These are phyloP conservation scores for Candida morakotiae DNA, from an alignment of 805 yeast species.

Conservation along the genomic window DNA sequence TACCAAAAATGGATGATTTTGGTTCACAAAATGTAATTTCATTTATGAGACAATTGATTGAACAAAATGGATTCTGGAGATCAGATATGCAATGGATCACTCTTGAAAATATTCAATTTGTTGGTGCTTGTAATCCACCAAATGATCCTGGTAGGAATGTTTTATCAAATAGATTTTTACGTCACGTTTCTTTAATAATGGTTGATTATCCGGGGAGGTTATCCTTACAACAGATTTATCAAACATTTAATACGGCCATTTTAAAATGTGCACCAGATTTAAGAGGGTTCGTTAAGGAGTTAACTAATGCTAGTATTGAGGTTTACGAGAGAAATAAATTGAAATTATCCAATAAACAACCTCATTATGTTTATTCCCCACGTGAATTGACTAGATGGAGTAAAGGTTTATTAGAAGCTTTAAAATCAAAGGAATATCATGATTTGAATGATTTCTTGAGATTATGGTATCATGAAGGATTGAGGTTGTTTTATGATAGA, in stretches of 20 bases:
- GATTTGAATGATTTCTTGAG: conserved; percentile 46
- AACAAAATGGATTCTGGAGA: conserved; percentile 76
- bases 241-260: conserved; percentile 50
- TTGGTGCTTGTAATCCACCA: conserved; percentile 96
- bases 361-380: conserved; percentile 79
- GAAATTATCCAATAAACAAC: conserved; percentile 35
- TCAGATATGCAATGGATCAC: conserved; percentile 63
- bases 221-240: conserved; percentile 68
- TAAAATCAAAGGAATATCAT: conserved; percentile 31
- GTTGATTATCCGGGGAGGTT: conserved; percentile 71
- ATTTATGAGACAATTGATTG: conserved; percentile 71
- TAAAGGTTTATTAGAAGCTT: conserved; percentile 62
- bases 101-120: conserved; percentile 64
- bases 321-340: conserved; percentile 47
- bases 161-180: conserved; percentile 56
- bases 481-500: conserved; percentile 74
- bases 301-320: conserved; percentile 65
- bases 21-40: conserved; percentile 72
- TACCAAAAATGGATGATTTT: conserved; percentile 67
- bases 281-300: conserved; percentile 45
- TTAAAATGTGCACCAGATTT: conserved; percentile 59
- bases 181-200: conserved; percentile 63
- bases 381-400: conserved; percentile 89
- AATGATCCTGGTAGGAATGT: conserved; percentile 68
- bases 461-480: conserved; percentile 78